phyloP scores from a whole-genome alignment of 768 basidiomycete genomes.

The Phlebiopsis gigantea region DNA sequence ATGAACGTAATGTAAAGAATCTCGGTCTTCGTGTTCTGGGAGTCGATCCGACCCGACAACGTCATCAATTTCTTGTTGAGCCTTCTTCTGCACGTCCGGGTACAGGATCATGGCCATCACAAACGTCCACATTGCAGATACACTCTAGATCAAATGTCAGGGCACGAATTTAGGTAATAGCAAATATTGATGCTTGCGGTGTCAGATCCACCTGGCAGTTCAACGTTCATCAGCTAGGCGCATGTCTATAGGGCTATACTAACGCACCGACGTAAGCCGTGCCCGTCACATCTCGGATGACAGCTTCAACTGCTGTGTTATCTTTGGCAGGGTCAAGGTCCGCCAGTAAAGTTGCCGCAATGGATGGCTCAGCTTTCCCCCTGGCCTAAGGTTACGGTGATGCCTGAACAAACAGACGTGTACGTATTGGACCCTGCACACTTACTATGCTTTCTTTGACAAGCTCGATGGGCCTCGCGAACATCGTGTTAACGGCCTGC shows the following conservation, averaged over 20 bases:
- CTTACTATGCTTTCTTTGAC: conserved; percentile 13
- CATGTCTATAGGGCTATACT: background rate
- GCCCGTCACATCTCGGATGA: background rate
- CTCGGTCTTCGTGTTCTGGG: background rate
- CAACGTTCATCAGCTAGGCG: background rate
- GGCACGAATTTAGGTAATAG: background rate
- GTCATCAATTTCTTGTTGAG: conserved; percentile 2
- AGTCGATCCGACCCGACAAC: conserved; percentile 1
- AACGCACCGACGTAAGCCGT: background rate
- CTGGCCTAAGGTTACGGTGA: too few relatives aligned
- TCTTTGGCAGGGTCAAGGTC: background rate
- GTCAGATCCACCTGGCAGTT: background rate
- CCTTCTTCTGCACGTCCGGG: background rate
- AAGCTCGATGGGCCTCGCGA: conserved; percentile 9
- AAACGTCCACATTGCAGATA: background rate
- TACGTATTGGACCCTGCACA: too few relatives aligned
- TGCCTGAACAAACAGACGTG: too few relatives aligned
- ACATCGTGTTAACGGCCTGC: background rate
- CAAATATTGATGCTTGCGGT: background rate
- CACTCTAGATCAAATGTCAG: background rate
- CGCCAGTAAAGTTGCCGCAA: background rate
- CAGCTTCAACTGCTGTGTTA: background rate
- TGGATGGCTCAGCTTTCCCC: background rate
- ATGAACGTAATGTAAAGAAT: background rate
- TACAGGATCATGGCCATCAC: background rate